A percentile compares a stretch with the other conserved stretches of the same genome.
Evolutionary conservation across 768 basidiomycete genomes (phyloP).

Genomic region (Pleurotus platypus): DNA sequence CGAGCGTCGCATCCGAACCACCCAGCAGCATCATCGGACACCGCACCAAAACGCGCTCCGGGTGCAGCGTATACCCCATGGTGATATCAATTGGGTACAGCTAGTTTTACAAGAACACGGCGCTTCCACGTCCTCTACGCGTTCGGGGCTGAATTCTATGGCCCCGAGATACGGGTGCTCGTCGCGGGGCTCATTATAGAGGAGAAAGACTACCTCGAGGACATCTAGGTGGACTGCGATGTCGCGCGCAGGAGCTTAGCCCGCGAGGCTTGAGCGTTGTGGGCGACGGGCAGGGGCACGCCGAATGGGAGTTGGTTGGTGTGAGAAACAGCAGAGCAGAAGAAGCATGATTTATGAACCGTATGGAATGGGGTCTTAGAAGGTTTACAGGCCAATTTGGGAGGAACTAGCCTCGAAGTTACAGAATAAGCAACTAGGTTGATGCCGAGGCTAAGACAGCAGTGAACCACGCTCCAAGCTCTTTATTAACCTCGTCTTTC

Average conservation of each 20-base stretch:
- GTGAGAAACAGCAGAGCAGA: slow-evolving; percentile 14
- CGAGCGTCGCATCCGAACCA: not conserved
- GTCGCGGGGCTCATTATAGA: slow-evolving; percentile 18
- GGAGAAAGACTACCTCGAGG: slow-evolving; percentile 18
- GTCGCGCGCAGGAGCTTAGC: slow-evolving; percentile 25
- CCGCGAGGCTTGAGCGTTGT: slow-evolving; percentile 23
- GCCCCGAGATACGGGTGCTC: slow-evolving; percentile 24
- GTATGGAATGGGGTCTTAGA: no score
- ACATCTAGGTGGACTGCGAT: slow-evolving; percentile 23
- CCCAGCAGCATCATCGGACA: no score
- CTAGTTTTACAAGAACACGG: slow-evolving; percentile 20
- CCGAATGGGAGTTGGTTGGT: slow-evolving; percentile 21
- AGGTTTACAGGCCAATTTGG: not conserved
- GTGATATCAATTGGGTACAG: slow-evolving; percentile 27
- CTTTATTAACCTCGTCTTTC: slow-evolving; percentile 28
- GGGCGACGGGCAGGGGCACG: slow-evolving; percentile 20
- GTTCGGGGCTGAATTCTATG: slow-evolving; percentile 23
- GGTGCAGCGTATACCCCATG: slow-evolving; percentile 22
- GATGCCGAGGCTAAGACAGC: not conserved
- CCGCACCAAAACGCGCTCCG: no score
- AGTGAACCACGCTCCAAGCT: slow-evolving; percentile 20
- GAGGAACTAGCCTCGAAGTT: no score
- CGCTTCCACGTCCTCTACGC: slow-evolving; percentile 24
- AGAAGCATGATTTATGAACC: no score
- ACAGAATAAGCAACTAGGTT: no score